Evolutionary conservation across 164 flowering plant species (phyloP), one percentile per base, ranked within the genome.

Genomic region (Nymphaea colorata): DNA sequence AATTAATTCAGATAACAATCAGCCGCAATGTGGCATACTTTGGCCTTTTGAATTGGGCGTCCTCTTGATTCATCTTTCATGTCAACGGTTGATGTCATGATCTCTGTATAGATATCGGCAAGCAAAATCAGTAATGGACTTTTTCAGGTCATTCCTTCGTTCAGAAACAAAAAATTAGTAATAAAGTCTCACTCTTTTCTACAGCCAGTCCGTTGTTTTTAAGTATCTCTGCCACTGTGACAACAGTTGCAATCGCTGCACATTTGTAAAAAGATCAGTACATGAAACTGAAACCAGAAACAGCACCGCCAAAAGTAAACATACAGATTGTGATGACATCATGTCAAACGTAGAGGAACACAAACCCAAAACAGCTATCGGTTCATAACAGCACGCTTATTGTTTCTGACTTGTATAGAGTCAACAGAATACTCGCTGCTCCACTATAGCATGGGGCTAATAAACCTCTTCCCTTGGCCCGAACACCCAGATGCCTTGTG

Each of bases 231-330:
- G 84, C 84, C 41, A 81, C 72, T n/a, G 80, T 79, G 51, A 81
- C 82, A n/a, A 81, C 84, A 14, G 84, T 81, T 10, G 84, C 82
- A 73, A 81, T 81, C 44, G 84, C 84, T 79, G 76, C 72, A 68
- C 67, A 63, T 11, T 68, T 44, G 14, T 15, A 51, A 51, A 51
- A 15, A 10, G 14, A 8, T 10, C 8, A 53, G 47, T 43, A 16
- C 63, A 68, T 42, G 41, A 44, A 18, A 66, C 41, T 8, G 11
- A 25, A 43, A 66, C 45, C 65, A 66, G 41, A 65, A 7, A 65
- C 2, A 55, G 1, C 10, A 55, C 12, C 59, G 16, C 16, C 59
- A 55, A 55, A 55, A 55, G 12, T 55, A 2, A 55, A 8, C 1
- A 55, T 8, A 55, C 10, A 55, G 10, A 55, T 8, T 55, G 16